Evolutionary conservation across 495 filamentous ascomycete genomes (phyloP), one percentile per base, ranked within the genome.

Genomic region (Bombardia bombarda): DNA sequence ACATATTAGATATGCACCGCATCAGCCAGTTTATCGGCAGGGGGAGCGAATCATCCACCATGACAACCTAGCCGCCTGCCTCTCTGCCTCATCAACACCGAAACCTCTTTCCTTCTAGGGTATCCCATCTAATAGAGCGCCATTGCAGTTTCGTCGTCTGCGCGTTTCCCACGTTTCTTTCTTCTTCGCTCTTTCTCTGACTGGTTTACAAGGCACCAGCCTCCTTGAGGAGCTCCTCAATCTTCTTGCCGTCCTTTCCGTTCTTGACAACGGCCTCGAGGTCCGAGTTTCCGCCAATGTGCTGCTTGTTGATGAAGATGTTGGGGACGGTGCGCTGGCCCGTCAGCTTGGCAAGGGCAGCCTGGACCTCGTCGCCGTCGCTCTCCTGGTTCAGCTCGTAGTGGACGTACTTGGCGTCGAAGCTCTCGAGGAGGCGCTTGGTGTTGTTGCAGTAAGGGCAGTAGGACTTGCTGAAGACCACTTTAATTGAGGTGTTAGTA

Each of bases 241-340:
- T 57, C 38, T 45, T 47, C 56, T 68, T 62, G 48, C 60, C 63
- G 13, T 56, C 43, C 55, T 64, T 67, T 48, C 45, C 52, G 13
- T 52, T 55, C 23, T 45, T 45, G n/a, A 48, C 45, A 10, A 63
- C 57, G 3, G 62, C 73, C 69, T 96, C 87, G 44, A 98, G 65
- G 56, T 97, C 93, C 5, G 88, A 95, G 77, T 97, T 96, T 38
- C 92, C 92, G 30, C 92, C 90, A 60, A 99, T 92, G 66, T 96
- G 92, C 64, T 88, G 63, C 72, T 89, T 62, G 51, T 65, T 64
- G 69, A 99, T 96, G 73, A 82, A 99, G 69, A 96, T 86, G 68
- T 95, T 96, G 42, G 92, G 92, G 7, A 99, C 92, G 47, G 83
- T 89, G 53, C 78, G 68, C 74, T 99, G 93, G 53, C 69, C 65